Conservation (phyloP, 371 early-diverging fungal species). For the Rhizomucor miehei region DNA sequence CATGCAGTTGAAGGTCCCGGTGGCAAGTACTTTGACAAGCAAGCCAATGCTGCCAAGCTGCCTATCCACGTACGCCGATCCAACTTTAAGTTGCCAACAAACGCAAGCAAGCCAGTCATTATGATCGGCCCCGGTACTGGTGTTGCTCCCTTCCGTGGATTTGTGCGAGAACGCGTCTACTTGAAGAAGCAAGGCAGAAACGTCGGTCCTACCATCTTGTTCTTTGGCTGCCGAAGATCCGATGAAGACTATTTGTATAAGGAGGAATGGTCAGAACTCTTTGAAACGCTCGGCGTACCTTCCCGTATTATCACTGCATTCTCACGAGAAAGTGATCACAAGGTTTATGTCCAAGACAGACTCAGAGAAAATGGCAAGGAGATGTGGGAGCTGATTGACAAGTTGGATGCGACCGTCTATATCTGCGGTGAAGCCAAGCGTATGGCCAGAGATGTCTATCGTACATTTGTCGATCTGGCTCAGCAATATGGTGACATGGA, state of each 20-base stretch:
- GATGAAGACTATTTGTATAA: conserved; percentile 85
- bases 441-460: conserved; percentile 73
- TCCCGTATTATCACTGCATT: conserved; percentile 83
- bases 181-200: conserved; percentile 54
- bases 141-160: conserved; percentile 97
- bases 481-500: conserved; percentile 63
- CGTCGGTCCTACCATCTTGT: conserved; percentile 84
- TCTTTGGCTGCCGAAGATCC: conserved; percentile 89
- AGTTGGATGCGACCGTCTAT: conserved; percentile 77
- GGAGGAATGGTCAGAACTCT: conserved; percentile 75
- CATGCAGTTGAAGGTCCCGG: conserved; percentile 8
- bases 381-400: conserved; percentile 70
- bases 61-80: conserved; percentile 89
- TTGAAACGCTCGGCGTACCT: conserved; percentile 53
- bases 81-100: conserved; percentile 83
- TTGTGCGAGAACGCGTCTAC: conserved; percentile 84
- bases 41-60: conserved; percentile 40
- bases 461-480: conserved; percentile 67
- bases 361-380: conserved; percentile 60
- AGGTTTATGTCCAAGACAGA: conserved; percentile 90
- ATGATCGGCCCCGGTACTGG: conserved; percentile 99
- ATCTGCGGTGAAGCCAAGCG: conserved; percentile 96
- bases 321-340: conserved; percentile 75
- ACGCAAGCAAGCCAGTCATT: conserved; percentile 77
- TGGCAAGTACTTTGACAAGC: conserved; percentile 50